Conservation (phyloP, 768 basidiomycete genomes). For the Boletus sensibilis region DNA sequence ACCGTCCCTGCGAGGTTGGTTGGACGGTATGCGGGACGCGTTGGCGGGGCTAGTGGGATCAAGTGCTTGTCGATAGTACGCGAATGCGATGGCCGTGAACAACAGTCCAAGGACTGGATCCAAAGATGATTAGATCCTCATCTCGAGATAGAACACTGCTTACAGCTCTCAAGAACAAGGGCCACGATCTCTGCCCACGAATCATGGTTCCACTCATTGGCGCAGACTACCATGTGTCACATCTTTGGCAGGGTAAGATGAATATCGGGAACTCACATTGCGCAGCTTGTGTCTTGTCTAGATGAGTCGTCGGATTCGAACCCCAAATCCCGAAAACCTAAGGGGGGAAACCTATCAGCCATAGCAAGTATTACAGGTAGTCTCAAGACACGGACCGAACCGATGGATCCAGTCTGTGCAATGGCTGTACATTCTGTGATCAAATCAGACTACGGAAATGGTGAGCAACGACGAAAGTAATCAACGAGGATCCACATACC, state of each 20-base stretch:
- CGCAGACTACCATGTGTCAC: constrained; percentile 54
- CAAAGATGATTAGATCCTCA: neutral
- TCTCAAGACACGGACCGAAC: constrained; percentile 30
- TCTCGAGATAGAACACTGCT: constrained; percentile 20
- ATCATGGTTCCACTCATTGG: constrained; percentile 53
- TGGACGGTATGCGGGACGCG: constrained; percentile 42
- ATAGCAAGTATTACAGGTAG: neutral
- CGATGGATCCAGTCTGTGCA: constrained; percentile 34
- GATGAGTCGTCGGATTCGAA: constrained; percentile 31
- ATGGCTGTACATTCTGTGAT: constrained; percentile 52
- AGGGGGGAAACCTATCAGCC: constrained; percentile 16
- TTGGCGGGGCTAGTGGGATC: constrained; percentile 64
- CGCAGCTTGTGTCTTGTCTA: constrained; percentile 41
- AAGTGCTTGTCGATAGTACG: constrained; percentile 72
- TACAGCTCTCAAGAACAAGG: constrained; percentile 59
- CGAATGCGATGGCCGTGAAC: constrained; percentile 65
- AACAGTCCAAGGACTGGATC: constrained; percentile 51
- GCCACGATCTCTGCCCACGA: constrained; percentile 69
- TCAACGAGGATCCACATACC: constrained; percentile 35
- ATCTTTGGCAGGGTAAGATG: neutral
- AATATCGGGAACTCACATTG: constrained; percentile 40
- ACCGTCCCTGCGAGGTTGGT: constrained; percentile 37
- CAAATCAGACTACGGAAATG: constrained; percentile 47
- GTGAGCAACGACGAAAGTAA: neutral
- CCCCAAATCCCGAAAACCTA: constrained; percentile 58